Evolutionary conservation across 306 rosid species (phyloP).

Genomic region (Citrullus colocynthis): DNA sequence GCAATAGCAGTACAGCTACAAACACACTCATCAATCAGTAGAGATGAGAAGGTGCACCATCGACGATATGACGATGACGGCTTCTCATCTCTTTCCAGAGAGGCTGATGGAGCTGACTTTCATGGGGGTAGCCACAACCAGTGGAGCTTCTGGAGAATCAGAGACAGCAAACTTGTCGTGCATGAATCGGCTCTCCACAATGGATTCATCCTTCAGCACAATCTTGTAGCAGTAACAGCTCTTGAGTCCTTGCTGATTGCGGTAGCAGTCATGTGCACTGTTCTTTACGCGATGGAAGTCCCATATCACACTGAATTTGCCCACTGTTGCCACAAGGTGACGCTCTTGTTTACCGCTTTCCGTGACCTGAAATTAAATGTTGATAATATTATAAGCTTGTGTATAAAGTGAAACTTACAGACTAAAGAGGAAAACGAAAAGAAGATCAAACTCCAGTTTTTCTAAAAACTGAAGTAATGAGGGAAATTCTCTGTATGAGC

Average conservation of each 20-base stretch:
- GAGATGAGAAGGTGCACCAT: background rate
- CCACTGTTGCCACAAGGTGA: constrained; percentile 83
- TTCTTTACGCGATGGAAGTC: constrained; percentile 88
- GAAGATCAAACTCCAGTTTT: background rate
- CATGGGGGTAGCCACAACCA: constrained; percentile 92
- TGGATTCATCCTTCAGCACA: constrained; percentile 76
- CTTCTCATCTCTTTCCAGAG: constrained; percentile 44
- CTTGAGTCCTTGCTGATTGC: constrained; percentile 88
- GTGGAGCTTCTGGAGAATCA: constrained; percentile 84
- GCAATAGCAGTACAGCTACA: background rate
- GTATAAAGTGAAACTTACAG: background rate
- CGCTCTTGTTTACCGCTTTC: constrained; percentile 95
- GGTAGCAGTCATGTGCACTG: constrained; percentile 69
- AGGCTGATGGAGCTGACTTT: constrained; percentile 89
- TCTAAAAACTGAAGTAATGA: background rate
- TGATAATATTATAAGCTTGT: background rate
- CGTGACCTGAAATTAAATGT: constrained; percentile 47
- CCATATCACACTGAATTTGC: constrained; percentile 97
- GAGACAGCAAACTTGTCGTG: constrained; percentile 66
- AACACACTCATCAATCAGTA: background rate
- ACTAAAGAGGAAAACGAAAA: background rate
- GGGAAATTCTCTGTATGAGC: background rate
- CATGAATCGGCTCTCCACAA: constrained; percentile 84
- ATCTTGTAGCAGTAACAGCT: constrained; percentile 93
- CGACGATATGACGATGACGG: background rate